A percentile compares a stretch with the other conserved stretches of the same genome.
phyloP scores from a whole-genome alignment of 768 basidiomycete genomes.

The Butyriboletus loyo region DNA sequence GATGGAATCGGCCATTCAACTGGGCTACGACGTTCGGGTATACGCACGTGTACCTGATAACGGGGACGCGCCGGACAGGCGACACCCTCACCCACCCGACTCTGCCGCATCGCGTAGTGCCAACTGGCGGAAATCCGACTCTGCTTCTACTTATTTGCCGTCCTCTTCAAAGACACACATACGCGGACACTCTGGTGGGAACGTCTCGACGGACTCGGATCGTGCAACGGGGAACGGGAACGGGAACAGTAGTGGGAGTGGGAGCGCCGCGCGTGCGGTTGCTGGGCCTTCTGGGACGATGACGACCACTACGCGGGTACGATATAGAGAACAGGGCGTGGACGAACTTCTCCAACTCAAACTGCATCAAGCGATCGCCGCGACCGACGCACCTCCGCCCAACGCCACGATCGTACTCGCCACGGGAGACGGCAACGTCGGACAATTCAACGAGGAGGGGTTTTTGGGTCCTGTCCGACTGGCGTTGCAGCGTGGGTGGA shows the following conservation, averaged over 20 bases:
- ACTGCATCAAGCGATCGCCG: slow-evolving; percentile 80
- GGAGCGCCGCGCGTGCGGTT: slow-evolving; percentile 9
- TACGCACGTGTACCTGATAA: slow-evolving; percentile 69
- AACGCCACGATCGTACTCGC: slow-evolving; percentile 85
- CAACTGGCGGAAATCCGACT: slow-evolving; percentile 24
- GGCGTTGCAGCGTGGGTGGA: slow-evolving; percentile 88
- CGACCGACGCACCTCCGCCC: slow-evolving; percentile 58
- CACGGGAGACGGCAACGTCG: slow-evolving; percentile 90
- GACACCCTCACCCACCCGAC: slow-evolving; percentile 13
- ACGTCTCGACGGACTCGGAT: slow-evolving; percentile 28
- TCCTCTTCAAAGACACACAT: slow-evolving; percentile 10
- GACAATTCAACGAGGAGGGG: slow-evolving; percentile 90
- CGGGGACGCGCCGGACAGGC: slow-evolving; percentile 59
- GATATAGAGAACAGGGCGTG: slow-evolving; percentile 89
- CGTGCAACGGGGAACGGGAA: slow-evolving; percentile 1
- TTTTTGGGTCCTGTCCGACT: slow-evolving; percentile 86
- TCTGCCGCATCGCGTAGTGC: slow-evolving; percentile 9
- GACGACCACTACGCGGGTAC: slow-evolving; percentile 39
- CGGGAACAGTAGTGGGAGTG: not conserved
- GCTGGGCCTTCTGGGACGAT: slow-evolving; percentile 15
- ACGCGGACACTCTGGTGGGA: slow-evolving; percentile 19
- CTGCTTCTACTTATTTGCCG: not conserved
- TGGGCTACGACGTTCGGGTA: slow-evolving; percentile 74
- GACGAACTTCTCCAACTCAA: slow-evolving; percentile 95
- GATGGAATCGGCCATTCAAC: slow-evolving; percentile 64